Evolutionary conservation across 2,329 filamentous ascomycete genomes (phyloP), one percentile per base, ranked within the genome.

Genomic region (Talaromyces sp.): DNA sequence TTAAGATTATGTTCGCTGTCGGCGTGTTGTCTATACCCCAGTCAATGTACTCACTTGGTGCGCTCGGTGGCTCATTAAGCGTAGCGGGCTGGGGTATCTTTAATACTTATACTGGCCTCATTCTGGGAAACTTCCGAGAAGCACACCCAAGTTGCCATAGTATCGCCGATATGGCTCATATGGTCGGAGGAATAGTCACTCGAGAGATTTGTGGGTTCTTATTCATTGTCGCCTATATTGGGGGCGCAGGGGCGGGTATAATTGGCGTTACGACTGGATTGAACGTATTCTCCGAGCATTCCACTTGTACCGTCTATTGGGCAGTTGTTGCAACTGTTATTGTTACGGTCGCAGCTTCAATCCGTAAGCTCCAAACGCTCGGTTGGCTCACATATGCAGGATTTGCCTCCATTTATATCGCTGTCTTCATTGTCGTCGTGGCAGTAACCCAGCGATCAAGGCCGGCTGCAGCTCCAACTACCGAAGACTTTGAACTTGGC

Each of bases 371-470:
- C 56, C 75, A 82, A 49, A 79, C 83, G 61, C 79, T 86, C 53
- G 80, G 78, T 2, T 85, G 81, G 80, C 69, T 86, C 43, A 84
- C 82, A 0, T 86, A 81, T 78, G 77, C 75, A 10, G 84, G 83
- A 2, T 84, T 86, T 58, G 52, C 77, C 7, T 82, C 78, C 9
- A 79, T 86, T 43, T 85, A 82, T 59, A 70, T 75, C n/a, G 82
- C 83, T 8, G 77, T 84, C 1, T 77, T 83, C 55, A 80, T 82
- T 47, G 74, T 82, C 33, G 80, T 83, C 33, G 71, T 86, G 27
- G 81, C 78, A n/a, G 82, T 86, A 4, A 85, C 82, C 0, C 78
- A 75, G 1, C 74, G 73, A 5, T 79, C 83, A 57, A 77, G 82
- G 2, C 84, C 83, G 13, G 83, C 83, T 4, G 81, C 82, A 6